These are phyloP conservation scores for Penicillium tannophilum DNA, from an alignment of 495 filamentous ascomycete genomes.

Conservation along the genomic window DNA sequence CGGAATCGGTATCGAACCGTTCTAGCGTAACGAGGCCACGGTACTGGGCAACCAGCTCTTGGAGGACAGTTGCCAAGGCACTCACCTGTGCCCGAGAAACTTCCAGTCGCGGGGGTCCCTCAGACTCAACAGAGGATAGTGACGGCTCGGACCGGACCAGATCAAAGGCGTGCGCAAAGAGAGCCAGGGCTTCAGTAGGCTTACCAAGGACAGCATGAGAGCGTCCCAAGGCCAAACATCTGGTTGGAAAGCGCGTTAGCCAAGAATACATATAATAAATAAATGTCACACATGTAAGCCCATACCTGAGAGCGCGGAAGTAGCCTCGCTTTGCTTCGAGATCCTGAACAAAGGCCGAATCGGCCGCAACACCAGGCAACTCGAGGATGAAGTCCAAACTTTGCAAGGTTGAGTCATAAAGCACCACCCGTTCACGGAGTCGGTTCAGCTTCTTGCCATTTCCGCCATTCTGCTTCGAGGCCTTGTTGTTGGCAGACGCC, in stretches of 20 bases:
- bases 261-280: background rate
- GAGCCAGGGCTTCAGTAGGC: slow-evolving; percentile 79
- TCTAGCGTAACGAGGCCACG: slow-evolving; percentile 82
- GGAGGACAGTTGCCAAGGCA: slow-evolving; percentile 60
- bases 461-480: slow-evolving; percentile 61
- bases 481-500: slow-evolving; percentile 46
- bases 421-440: slow-evolving; percentile 82
- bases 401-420: slow-evolving; percentile 90
- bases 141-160: slow-evolving; percentile 45
- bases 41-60: slow-evolving; percentile 70
- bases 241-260: slow-evolving; percentile 32
- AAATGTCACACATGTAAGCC: background rate
- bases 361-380: slow-evolving; percentile 87
- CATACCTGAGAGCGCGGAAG: slow-evolving; percentile 85
- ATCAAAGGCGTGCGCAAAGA: slow-evolving; percentile 69
- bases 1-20: slow-evolving; percentile 47
- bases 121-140: slow-evolving; percentile 31
- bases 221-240: slow-evolving; percentile 81
- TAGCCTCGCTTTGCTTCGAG: slow-evolving; percentile 77
- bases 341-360: slow-evolving; percentile 72
- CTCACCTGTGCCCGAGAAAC: slow-evolving; percentile 59
- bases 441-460: slow-evolving; percentile 70
- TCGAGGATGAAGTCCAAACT: slow-evolving; percentile 89
- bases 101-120: slow-evolving; percentile 55
- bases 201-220: slow-evolving; percentile 77